Evolutionary conservation across 495 filamentous ascomycete genomes (phyloP).

Genomic region (Cenococcum geophilum): DNA sequence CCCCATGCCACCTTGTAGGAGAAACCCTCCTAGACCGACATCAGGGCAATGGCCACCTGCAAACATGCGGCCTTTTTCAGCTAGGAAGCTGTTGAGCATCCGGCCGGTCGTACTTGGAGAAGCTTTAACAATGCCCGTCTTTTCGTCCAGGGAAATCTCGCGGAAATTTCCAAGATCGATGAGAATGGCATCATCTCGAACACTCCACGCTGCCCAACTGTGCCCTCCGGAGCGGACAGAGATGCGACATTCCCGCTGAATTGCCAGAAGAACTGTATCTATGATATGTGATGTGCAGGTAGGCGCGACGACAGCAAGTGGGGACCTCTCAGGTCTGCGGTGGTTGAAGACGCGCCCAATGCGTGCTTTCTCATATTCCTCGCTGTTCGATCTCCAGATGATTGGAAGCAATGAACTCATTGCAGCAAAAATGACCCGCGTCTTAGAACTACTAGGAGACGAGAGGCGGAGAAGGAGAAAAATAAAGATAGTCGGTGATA

Average conservation of each 20-base stretch:
- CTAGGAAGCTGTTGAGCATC: slow-evolving; percentile 42
- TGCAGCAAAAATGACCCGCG: too few species aligned
- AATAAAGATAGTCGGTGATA: too few species aligned
- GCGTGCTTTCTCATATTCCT: slow-evolving; percentile 19
- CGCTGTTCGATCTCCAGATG: slow-evolving; percentile 7
- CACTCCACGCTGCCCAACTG: slow-evolving; percentile 49
- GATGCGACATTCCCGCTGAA: slow-evolving; percentile 38
- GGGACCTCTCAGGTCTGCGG: slow-evolving; percentile 40
- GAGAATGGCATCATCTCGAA: slow-evolving; percentile 47
- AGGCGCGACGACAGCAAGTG: slow-evolving; percentile 45
- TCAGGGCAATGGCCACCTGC: slow-evolving; percentile 52
- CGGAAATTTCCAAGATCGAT: slow-evolving; percentile 44
- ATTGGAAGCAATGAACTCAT: slow-evolving; percentile 1
- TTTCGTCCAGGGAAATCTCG: slow-evolving; percentile 38
- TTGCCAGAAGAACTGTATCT: slow-evolving; percentile 44
- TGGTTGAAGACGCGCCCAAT: slow-evolving; percentile 24
- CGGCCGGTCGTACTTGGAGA: slow-evolving; percentile 45
- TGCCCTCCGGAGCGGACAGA: slow-evolving; percentile 52
- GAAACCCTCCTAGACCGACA: slow-evolving; percentile 51
- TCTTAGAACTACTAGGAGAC: too few species aligned
- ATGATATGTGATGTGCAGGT: slow-evolving; percentile 39
- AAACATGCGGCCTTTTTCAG: slow-evolving; percentile 42
- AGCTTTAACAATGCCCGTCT: slow-evolving; percentile 35
- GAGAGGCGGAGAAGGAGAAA: too few species aligned
- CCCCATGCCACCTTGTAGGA: slow-evolving; percentile 52